Evolutionary conservation across 768 basidiomycete species (phyloP), one percentile per base, ranked within the genome.

Genomic region (Tulasnella sp.): DNA sequence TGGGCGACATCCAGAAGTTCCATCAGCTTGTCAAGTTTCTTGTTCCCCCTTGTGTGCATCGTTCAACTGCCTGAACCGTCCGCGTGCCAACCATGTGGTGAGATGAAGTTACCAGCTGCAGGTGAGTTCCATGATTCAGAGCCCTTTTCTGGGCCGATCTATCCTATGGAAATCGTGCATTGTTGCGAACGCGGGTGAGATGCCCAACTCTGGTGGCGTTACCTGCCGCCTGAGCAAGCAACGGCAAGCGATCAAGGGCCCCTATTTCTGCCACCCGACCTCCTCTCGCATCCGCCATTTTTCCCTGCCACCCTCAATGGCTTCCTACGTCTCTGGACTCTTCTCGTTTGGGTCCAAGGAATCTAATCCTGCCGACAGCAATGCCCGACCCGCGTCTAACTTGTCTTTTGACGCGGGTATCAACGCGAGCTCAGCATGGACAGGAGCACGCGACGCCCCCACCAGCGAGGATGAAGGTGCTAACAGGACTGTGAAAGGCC

Each of bases 391-490:
- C 10, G 20, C 67, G 35, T 61, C 75, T 3, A 76, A 42, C 15
- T 6, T 40, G 37, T 67, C 75, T 73, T 93, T 94, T 81, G 93
- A 93, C 82, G 88, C 90, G 0, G 92, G 93, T 4, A 87, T 94
- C 83, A 93, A 94, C 84, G 87, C 91, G 15, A 93, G 93, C 0
- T 83, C 87, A 7, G 93, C 91, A 15, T 94, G 92, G 93, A 91
- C 92, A 32, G 91, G 89, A 78, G 87, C 89, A 81, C 84, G 88
- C 84, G 73, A 76, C 72, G 42, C 23, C 26, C 81, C 26, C 85
- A 84, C 29, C 79, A 79, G 71, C 74, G 74, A 70, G 73, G 77
- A 40, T 32, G 73, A 76, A 48, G 75, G 76, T 0, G 75, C 26
- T 20, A 76, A 79, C 29, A 67, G 26, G 26, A 67, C 61, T 16